Percentiles rank a stretch among this genome's conserved stretches.
Conservation (phyloP, 208 protist species). For the Trypanosoma rangeli region DNA sequence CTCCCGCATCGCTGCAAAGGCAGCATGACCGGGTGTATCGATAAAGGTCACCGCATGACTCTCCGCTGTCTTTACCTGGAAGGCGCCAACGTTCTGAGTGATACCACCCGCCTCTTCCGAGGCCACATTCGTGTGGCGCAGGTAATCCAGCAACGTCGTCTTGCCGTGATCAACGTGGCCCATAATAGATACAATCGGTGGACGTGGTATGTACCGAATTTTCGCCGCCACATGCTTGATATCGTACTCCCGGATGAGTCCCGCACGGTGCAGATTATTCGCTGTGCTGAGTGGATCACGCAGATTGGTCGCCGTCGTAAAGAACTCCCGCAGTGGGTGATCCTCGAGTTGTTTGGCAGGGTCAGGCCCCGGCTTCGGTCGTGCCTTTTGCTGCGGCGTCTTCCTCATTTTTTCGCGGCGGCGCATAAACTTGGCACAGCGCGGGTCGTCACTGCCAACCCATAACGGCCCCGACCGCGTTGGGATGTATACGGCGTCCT, state of each 20-base stretch:
- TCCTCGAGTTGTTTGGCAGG: constrained; percentile 73
- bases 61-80: constrained; percentile 57
- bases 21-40: constrained; percentile 98
- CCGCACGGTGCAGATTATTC: constrained; percentile 72
- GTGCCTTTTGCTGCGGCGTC: constrained; percentile 74
- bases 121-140: constrained; percentile 93
- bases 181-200: constrained; percentile 98
- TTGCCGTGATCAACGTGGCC: constrained; percentile 99
- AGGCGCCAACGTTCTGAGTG: constrained; percentile 97
- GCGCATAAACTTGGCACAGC: constrained; percentile 70
- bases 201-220: constrained; percentile 69
- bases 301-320: constrained; percentile 81
- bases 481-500: constrained; percentile 87
- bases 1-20: constrained; percentile 94
- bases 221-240: constrained; percentile 84
- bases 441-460: constrained; percentile 86
- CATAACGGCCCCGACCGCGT: constrained; percentile 80
- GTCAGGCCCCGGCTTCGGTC: constrained; percentile 73
- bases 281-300: constrained; percentile 81
- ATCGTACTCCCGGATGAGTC: constrained; percentile 78
- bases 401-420: constrained; percentile 82
- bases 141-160: constrained; percentile 95
- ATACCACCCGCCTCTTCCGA: constrained; percentile 97
- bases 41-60: constrained; percentile 94
- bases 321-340: constrained; percentile 85